These are phyloP conservation scores for Fusarium verticillioides DNA, from an alignment of 2,329 filamentous ascomycete genomes.

Conservation along the genomic window DNA sequence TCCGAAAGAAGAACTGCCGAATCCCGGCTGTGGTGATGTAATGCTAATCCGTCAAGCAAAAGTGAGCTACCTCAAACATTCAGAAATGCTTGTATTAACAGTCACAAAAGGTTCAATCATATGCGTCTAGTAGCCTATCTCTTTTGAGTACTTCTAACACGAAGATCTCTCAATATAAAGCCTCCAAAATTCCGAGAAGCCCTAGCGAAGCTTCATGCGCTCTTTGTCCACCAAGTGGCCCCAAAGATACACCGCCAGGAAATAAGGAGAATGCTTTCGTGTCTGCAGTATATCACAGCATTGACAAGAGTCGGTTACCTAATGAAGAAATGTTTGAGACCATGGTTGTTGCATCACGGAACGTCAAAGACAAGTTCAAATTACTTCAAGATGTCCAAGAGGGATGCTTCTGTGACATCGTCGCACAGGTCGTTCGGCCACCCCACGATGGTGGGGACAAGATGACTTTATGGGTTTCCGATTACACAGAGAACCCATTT, in stretches of 20 bases:
- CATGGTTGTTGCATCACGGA: constrained; percentile 53
- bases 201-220: constrained; percentile 52
- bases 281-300: constrained; percentile 58
- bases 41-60: constrained; percentile 63
- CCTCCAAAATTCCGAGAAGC: constrained; percentile 46
- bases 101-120: constrained; percentile 56
- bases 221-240: constrained; percentile 30
- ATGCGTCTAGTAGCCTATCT: constrained; percentile 48
- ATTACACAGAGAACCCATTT: constrained; percentile 78
- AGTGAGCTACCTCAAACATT: constrained; percentile 50
- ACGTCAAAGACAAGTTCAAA: constrained; percentile 67
- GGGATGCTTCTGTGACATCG: constrained; percentile 71
- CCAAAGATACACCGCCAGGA: constrained; percentile 37
- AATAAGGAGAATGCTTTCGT: constrained; percentile 56
- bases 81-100: constrained; percentile 11
- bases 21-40: constrained; percentile 54
- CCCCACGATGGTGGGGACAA: constrained; percentile 58
- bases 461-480: constrained; percentile 78
- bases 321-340: constrained; percentile 55
- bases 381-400: constrained; percentile 71
- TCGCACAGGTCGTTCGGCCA: constrained; percentile 74
- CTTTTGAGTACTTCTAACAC: constrained; percentile 58
- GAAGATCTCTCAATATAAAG: constrained; percentile 57
- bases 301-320: constrained; percentile 59
- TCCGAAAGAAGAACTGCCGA: constrained; percentile 59